Percentiles rank a stretch among this genome's conserved stretches.
Evolutionary conservation across 2,329 filamentous ascomycete species (phyloP).

Genomic region (Xylaria hypoxylon): DNA sequence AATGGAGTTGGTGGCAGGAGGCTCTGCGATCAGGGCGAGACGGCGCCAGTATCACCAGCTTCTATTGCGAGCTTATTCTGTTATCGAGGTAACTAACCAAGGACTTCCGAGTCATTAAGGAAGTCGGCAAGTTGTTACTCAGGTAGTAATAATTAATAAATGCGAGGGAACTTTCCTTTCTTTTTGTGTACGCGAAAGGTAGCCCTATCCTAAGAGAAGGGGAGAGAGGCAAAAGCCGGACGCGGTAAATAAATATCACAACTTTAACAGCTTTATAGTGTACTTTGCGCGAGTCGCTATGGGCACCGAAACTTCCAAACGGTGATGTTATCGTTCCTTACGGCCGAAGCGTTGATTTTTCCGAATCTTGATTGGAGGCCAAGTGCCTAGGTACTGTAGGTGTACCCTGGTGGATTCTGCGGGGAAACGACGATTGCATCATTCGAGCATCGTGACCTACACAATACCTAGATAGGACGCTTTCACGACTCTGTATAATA

Average conservation of each 20-base stretch:
- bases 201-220: background rate
- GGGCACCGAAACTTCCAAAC: background rate
- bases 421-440: conserved; percentile 26
- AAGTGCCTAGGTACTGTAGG: background rate
- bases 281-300: background rate
- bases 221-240: background rate
- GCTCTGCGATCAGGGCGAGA: no score
- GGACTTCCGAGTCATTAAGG: background rate
- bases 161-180: background rate
- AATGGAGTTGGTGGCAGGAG: no score
- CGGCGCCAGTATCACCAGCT: no score
- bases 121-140: background rate
- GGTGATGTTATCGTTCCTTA: background rate
- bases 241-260: background rate
- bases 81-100: background rate
- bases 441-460: background rate
- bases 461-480: background rate
- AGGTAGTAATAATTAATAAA: background rate
- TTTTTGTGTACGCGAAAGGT: background rate
- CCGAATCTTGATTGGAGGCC: background rate
- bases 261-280: background rate
- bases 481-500: background rate
- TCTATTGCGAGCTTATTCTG: background rate
- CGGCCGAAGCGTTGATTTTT: background rate
- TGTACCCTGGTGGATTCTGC: conserved; percentile 15